Percentiles rank a stretch among this genome's conserved stretches.
These are phyloP conservation scores for Bryoerythrophyllum caledonicum DNA, from an alignment of 225 moss, liverwort and hornwort genomes.

Conservation along the genomic window DNA sequence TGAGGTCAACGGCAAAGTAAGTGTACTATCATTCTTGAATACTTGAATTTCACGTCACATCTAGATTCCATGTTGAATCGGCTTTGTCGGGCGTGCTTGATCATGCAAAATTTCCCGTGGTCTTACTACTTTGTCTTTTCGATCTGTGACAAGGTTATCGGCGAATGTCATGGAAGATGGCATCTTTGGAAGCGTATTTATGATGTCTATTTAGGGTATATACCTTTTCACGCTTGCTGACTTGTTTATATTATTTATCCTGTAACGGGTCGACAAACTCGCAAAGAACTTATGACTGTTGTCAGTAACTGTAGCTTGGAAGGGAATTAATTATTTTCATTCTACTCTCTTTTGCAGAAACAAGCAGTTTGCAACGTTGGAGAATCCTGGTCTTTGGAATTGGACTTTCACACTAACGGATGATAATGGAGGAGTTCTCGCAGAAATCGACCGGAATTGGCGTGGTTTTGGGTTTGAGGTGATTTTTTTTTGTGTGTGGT, in stretches of 20 bases:
- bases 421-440: slow-evolving; percentile 61
- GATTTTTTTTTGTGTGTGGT: slow-evolving; percentile 8
- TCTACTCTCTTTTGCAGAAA: slow-evolving; percentile 39
- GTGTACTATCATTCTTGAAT: slow-evolving; percentile 13
- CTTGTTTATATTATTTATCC: background rate
- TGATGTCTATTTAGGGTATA: slow-evolving; percentile 89
- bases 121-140: slow-evolving; percentile 22
- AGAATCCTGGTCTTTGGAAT: slow-evolving; percentile 95
- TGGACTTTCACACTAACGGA: slow-evolving; percentile 84
- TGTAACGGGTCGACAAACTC: background rate
- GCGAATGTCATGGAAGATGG: slow-evolving; percentile 92
- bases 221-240: slow-evolving; percentile 6
- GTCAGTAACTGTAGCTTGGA: background rate
- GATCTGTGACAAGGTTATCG: slow-evolving; percentile 63
- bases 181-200: slow-evolving; percentile 95
- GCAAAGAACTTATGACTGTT: background rate
- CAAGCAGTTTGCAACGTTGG: slow-evolving; percentile 84
- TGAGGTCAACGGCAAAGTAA: slow-evolving; percentile 80
- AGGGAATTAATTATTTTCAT: background rate
- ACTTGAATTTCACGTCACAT: background rate
- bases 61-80: background rate
- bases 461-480: slow-evolving; percentile 98
- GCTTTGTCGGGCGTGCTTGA: background rate
- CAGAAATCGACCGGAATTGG: slow-evolving; percentile 89
- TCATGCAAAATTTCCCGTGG: slow-evolving; percentile 20